Evolutionary conservation across 257 asterid species (phyloP), one percentile per base, ranked within the genome.

Genomic region (Jasminum sambac): DNA sequence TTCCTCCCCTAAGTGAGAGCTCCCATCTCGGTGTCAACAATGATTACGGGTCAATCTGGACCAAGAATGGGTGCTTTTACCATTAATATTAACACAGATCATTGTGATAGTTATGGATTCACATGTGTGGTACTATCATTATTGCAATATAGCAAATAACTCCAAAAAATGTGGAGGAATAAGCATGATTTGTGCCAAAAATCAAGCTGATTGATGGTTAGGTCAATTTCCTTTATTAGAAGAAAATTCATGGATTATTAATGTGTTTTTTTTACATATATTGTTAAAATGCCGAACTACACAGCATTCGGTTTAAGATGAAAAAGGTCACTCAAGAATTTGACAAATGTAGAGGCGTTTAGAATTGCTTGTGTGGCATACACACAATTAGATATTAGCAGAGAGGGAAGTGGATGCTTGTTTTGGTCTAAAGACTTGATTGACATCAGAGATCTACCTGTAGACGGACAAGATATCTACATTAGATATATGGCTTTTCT

Each of bases 301-400:
- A 0, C 50, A 72, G 2, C n/a, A 67, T 64, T 78, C 80, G 75
- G 81, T 66, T 50, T 19, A 46, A 65, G 30, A n/a, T 11, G 24
- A 55, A 66, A 16, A 66, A 66, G 1, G n/a, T 52, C n/a, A n/a
- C n/a, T n/a, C n/a, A n/a, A n/a, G n/a, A n/a, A n/a, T n/a, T n/a
- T n/a, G n/a, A n/a, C n/a, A n/a, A 61, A 25, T 71, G 81, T 42
- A 72, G 60, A 40, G 57, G 63, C 76, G 87, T 66, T 71, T 71
- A 11, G 71, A 79, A 79, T 36, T 79, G 71, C 77, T 14, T 82
- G 87, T 40, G 37, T 57, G 72, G 82, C 87, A 39, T 74, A 76
- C 36, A 23, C 82, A 44, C 69, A 79, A 37, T 62, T 66, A 14
- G 67, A 77, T 17, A 43, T 68, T 17, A 73, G 73, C 43, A 73